phyloP scores from a whole-genome alignment of 2,329 filamentous ascomycete genomes.

The Penicillium sp. region DNA sequence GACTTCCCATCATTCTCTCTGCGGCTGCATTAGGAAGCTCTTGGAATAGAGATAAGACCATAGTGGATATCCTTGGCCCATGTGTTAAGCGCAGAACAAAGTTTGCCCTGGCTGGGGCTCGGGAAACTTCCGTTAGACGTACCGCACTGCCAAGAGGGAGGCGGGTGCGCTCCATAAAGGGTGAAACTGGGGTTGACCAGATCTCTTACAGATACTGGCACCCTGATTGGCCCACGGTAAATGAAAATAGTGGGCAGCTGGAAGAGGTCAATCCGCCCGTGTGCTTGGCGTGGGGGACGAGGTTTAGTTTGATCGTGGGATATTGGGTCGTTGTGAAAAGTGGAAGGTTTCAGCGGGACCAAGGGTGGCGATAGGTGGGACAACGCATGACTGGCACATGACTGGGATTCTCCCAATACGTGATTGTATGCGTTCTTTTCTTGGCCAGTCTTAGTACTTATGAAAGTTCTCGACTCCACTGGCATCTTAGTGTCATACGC shows the following conservation, averaged over 20 bases:
- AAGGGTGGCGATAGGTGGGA: neutral
- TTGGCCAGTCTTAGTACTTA: no score
- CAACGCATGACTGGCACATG: slow-evolving; percentile 1
- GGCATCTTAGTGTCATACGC: neutral
- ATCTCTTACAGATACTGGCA: neutral
- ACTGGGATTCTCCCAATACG: neutral
- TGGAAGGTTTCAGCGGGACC: neutral
- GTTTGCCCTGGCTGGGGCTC: slow-evolving; percentile 7
- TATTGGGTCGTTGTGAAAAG: neutral
- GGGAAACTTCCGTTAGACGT: slow-evolving; percentile 15
- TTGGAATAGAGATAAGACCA: neutral
- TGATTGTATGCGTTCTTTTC: neutral
- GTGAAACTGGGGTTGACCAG: slow-evolving; percentile 10
- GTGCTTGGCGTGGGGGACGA: slow-evolving; percentile 5
- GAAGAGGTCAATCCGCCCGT: neutral
- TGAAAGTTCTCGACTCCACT: neutral
- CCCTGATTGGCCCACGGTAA: slow-evolving; percentile 4
- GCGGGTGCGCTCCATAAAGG: neutral
- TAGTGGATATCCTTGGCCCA: neutral
- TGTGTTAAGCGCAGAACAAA: slow-evolving; percentile 3
- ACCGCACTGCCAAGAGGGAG: slow-evolving; percentile 7
- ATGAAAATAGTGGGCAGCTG: no score
- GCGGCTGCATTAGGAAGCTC: neutral
- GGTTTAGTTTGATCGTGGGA: neutral
- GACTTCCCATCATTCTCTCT: neutral